Evolutionary conservation across 331 rosid species (phyloP).

Genomic region (Malus hybrid): DNA sequence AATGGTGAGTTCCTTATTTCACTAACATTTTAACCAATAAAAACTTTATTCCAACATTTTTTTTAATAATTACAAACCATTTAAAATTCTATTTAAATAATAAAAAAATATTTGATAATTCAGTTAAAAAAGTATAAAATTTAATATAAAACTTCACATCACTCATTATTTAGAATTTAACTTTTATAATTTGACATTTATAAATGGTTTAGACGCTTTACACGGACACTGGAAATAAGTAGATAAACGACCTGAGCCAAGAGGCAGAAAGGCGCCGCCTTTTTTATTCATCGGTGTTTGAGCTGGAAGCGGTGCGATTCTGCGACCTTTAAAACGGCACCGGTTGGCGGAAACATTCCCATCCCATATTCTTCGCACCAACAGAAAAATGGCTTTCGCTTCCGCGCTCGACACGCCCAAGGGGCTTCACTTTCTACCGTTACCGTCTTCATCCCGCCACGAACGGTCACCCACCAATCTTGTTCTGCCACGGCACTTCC

Average conservation of each 20-base stretch:
- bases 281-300: not conserved
- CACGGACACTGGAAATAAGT: not conserved
- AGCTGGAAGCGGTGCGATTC: not conserved
- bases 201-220: too few relatives aligned
- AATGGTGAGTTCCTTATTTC: too few relatives aligned
- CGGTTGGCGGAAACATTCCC: not conserved
- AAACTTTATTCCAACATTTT: too few relatives aligned
- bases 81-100: too few relatives aligned
- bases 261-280: not conserved
- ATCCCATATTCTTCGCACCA: not conserved
- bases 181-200: too few relatives aligned
- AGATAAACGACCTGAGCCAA: not conserved
- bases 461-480: conserved; percentile 10
- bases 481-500: conserved; percentile 27
- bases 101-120: too few relatives aligned
- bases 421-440: conserved; percentile 22
- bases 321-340: not conserved
- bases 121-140: too few relatives aligned
- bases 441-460: conserved; percentile 12
- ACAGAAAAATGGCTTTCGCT: conserved; percentile 26
- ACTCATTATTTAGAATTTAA: too few relatives aligned
- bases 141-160: too few relatives aligned
- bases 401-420: conserved; percentile 12
- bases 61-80: too few relatives aligned
- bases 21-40: too few relatives aligned